Evolutionary conservation across 2,329 filamentous ascomycete genomes (phyloP), one percentile per base, ranked within the genome.

Genomic region (Colletotrichum sp.): DNA sequence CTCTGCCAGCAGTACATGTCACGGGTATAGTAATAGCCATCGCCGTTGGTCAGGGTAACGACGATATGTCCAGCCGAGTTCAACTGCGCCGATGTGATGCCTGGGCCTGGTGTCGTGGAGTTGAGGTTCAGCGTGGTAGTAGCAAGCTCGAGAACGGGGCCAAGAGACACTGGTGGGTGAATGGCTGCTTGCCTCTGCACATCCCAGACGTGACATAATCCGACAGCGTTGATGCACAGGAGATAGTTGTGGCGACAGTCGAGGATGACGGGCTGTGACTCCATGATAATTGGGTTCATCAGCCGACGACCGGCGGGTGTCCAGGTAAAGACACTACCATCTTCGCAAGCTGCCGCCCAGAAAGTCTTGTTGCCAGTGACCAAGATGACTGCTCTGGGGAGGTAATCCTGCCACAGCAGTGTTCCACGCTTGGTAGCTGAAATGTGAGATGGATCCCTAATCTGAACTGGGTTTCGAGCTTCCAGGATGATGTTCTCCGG

Each of bases 151-250:
- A 99, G 90, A 9, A 98, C 93, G 0, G 97, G 96, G 0, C 93
- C 96, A 1, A 99, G 88, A 15, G 96, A 98, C 16, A 98, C 91
- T 0, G 97, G 96, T 3, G 96, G 96, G 82, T 98, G 96, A 21
- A 96, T 95, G 1, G 96, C 94, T 5, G 93, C 92, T 82, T 98
- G 93, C 0, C 92, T 94, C 79, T 94, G 94, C 75, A 98, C 89
- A 82, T 99, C 96, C 96, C 96, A 99, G 57, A 99, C 95, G 83
- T 99, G 93, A 80, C 94, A 97, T 85, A 96, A 92, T 7, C 97
- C 97, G 6, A 95, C 94, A 2, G 96, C 94, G 6, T 95, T 96
- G 78, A 99, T 94, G 82, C 94, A 96, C 67, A 99, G 89, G 7
- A 99, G 87, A 94, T 95, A 99, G 86, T 94, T 94, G 13, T 94